Conservation (phyloP, 352 stramenopile species). For the Aphanomyces stellatus region DNA sequence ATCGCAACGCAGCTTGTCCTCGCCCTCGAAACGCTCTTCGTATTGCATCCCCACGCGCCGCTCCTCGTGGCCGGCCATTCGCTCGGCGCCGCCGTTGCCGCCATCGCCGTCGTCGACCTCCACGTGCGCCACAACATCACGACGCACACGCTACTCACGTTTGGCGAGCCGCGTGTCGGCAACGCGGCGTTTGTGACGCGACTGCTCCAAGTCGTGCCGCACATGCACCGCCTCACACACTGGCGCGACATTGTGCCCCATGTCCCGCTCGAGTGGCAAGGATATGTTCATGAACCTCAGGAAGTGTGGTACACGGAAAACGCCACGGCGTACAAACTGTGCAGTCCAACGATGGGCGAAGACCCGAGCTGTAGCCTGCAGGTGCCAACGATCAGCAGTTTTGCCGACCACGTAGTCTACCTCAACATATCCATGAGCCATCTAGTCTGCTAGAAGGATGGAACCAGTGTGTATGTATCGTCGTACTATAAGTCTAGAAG, state of each 20-base stretch:
- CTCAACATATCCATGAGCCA: conserved; percentile 85
- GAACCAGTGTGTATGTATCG: too few relatives aligned
- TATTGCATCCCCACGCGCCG: conserved; percentile 32
- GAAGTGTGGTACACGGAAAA: conserved; percentile 83
- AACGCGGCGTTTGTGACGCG: conserved; percentile 53
- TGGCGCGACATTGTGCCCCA: conserved; percentile 72
- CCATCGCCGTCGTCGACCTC: conserved; percentile 69
- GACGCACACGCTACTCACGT: conserved; percentile 54
- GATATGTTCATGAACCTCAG: conserved; percentile 60
- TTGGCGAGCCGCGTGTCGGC: conserved; percentile 66
- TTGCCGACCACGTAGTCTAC: conserved; percentile 81
- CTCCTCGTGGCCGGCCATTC: conserved; percentile 69
- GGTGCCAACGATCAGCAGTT: conserved; percentile 61
- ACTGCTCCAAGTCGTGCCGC: conserved; percentile 40
- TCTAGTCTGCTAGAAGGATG: conserved; percentile 78
- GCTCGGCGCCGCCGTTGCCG: conserved; percentile 55
- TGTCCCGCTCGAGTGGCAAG: conserved; percentile 62
- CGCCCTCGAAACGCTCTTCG: conserved; percentile 27
- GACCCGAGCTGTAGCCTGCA: conserved; percentile 53
- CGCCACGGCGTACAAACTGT: conserved; percentile 47
- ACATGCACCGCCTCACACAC: conserved; percentile 70
- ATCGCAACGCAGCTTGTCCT: conserved; percentile 44
- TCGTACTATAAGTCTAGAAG: too few relatives aligned
- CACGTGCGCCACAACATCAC: conserved; percentile 46
- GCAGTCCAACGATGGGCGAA: conserved; percentile 49